Base-by-base conservation (phyloP, 1,284 basidiomycete species). In the Phaffia rhodozyma region DNA sequence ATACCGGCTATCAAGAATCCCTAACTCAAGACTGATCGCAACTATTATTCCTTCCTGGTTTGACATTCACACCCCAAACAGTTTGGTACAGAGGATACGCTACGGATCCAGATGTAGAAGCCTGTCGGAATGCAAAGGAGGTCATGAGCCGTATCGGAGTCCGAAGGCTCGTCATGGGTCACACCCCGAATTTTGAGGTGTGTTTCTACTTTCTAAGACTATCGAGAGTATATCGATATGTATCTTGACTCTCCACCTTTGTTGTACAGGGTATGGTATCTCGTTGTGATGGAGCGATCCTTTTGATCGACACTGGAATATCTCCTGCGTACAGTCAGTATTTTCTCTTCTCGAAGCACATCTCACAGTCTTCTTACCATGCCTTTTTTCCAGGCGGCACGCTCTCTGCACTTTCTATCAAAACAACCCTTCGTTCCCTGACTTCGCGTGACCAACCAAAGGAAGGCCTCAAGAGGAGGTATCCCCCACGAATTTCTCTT, bases 241-340 rank as follows among this genome's bases (percentile, higher is more conserved):
- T 16, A 16, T 16, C 13, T 16, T 43, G 13, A 43, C 38, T 16
- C 13, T n/a, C 47, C 3, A 48, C 48, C 25, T 4, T 58, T 58
- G 13, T 21, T 52, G n/a, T 23, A 27, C 54, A 63, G 30, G 73
- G 73, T 5, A 72, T 73, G 38, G 32, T 66, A 6, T 56, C 64
- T 13, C 60, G 72, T 23, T 74, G 73, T 67, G 64, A 61, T 11
- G 70, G 70, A 5, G 69, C 67, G 51, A 65, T 75, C 38, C 60
- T 75, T 27, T 63, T 75, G 30, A 73, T 75, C 57, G 73, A 74
- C 60, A 74, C 73, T 38, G 71, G 69, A 57, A 59, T 66, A 54
- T 62, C 49, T 21, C 63, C 63, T 13, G 63, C 63, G 1, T 65
- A 65, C 18, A 48, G 63, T 56, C 4, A n/a, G 63, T 48, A 21